phyloP scores from a whole-genome alignment of 805 yeast genomes.

The Schizosaccharomyces japonicus region DNA sequence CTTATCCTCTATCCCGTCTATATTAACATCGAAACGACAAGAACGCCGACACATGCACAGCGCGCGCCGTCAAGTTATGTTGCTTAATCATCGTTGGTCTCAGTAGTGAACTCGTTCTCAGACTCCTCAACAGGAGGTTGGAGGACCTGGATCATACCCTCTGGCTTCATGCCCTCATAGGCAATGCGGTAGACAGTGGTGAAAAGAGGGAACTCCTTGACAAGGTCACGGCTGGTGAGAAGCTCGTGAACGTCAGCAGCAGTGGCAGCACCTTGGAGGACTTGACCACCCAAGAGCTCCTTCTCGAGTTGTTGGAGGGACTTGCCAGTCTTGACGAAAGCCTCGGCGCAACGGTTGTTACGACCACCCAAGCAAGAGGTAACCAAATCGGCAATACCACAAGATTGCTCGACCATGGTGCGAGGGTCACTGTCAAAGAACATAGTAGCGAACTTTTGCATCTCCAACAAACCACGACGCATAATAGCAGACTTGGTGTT shows the following conservation, averaged over 20 bases:
- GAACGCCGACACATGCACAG: too few species aligned
- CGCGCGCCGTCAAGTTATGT: too few species aligned
- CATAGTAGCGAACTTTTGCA: conserved; percentile 57
- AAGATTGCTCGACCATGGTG: conserved; percentile 80
- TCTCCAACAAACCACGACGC: conserved; percentile 75
- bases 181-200: conserved; percentile 63
- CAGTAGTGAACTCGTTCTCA: conserved; percentile 1
- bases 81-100: too few species aligned
- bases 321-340: conserved; percentile 31
- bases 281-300: conserved; percentile 75
- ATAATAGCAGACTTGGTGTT: conserved; percentile 94
- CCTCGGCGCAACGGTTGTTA: conserved; percentile 48
- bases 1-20: too few species aligned
- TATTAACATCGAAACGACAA: too few species aligned
- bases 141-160: conserved; percentile 1
- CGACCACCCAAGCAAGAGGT: conserved; percentile 97
- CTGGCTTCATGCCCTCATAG: conserved; percentile 44
- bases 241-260: conserved; percentile 77
- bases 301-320: conserved; percentile 63
- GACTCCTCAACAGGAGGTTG: background rate
- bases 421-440: conserved; percentile 48
- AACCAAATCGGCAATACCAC: conserved; percentile 95
- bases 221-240: conserved; percentile 28
- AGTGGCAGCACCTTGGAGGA: conserved; percentile 87
- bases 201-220: conserved; percentile 59